These are phyloP conservation scores for Aspergillus ruber DNA, from an alignment of 2,329 filamentous ascomycete genomes.

Conservation along the genomic window DNA sequence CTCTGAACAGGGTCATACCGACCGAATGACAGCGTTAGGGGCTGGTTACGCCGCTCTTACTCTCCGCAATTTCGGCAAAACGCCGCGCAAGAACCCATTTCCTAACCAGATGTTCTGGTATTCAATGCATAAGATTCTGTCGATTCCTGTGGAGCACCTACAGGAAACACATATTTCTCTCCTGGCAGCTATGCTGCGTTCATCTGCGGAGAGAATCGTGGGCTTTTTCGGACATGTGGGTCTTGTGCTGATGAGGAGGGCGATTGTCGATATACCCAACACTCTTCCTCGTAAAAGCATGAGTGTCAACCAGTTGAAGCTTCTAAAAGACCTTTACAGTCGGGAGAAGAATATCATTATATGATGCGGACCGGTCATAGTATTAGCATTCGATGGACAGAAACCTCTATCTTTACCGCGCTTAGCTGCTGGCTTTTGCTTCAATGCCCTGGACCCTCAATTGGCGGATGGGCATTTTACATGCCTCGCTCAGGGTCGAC, in stretches of 20 bases:
- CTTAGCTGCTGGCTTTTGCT: background rate
- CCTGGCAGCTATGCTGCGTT: conserved; percentile 64
- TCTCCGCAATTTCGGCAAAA: conserved; percentile 71
- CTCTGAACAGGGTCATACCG: conserved; percentile 65
- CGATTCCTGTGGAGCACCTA: conserved; percentile 60
- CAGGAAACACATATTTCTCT: conserved; percentile 69
- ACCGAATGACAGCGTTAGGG: conserved; percentile 76
- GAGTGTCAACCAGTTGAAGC: conserved; percentile 32
- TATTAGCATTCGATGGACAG: too few species aligned
- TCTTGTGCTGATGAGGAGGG: conserved; percentile 62
- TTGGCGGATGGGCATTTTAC: too few species aligned
- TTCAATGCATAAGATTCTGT: conserved; percentile 67
- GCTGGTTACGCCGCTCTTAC: conserved; percentile 79
- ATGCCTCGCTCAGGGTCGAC: too few species aligned
- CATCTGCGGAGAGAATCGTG: conserved; percentile 69
- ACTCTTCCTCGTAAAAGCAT: conserved; percentile 29
- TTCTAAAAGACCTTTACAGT: conserved; percentile 31
- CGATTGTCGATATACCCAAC: conserved; percentile 66
- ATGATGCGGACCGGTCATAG: conserved; percentile 10
- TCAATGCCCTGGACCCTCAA: too few species aligned
- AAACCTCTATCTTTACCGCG: too few species aligned
- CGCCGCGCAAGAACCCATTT: conserved; percentile 64
- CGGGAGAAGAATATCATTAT: conserved; percentile 33
- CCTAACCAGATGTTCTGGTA: conserved; percentile 79
- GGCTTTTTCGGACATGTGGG: conserved; percentile 73